These are phyloP conservation scores for Trichosporon asahii DNA, from an alignment of 1,284 basidiomycete genomes.

Conservation along the genomic window DNA sequence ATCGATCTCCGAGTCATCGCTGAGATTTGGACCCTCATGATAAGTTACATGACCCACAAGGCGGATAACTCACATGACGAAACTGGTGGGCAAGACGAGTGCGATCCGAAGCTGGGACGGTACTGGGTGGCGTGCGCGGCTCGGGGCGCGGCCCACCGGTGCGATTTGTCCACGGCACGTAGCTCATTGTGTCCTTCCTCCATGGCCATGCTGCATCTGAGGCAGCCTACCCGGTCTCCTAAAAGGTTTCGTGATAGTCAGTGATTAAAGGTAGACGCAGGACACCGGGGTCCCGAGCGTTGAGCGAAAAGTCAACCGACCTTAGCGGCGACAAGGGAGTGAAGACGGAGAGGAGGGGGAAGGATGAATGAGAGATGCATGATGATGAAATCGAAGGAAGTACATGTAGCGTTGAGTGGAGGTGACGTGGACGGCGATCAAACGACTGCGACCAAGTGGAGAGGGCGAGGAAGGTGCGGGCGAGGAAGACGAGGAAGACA, in stretches of 20 bases:
- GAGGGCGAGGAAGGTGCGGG: too few relatives aligned
- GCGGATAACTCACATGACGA: constrained; percentile 9
- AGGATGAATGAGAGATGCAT: neutral
- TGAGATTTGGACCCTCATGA: neutral
- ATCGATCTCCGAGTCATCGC: constrained; percentile 13
- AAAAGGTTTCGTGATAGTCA: neutral
- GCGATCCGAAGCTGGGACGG: constrained; percentile 11
- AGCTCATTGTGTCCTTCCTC: neutral
- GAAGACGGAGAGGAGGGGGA: neutral
- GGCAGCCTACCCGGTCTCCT: neutral
- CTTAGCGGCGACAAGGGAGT: neutral
- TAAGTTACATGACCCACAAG: neutral
- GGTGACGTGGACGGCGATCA: neutral
- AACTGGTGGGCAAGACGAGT: constrained; percentile 19
- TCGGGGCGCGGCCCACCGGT: neutral
- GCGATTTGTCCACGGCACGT: neutral
- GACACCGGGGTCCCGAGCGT: too few relatives aligned
- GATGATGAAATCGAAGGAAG: neutral
- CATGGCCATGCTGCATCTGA: neutral
- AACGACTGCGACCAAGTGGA: neutral
- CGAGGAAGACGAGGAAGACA: neutral
- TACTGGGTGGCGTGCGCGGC: neutral
- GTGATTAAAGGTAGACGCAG: too few relatives aligned
- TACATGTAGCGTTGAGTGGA: neutral
- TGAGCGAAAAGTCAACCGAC: neutral